These are phyloP conservation scores for Tilletia caries DNA, from an alignment of 1,284 basidiomycete species.

Conservation along the genomic window DNA sequence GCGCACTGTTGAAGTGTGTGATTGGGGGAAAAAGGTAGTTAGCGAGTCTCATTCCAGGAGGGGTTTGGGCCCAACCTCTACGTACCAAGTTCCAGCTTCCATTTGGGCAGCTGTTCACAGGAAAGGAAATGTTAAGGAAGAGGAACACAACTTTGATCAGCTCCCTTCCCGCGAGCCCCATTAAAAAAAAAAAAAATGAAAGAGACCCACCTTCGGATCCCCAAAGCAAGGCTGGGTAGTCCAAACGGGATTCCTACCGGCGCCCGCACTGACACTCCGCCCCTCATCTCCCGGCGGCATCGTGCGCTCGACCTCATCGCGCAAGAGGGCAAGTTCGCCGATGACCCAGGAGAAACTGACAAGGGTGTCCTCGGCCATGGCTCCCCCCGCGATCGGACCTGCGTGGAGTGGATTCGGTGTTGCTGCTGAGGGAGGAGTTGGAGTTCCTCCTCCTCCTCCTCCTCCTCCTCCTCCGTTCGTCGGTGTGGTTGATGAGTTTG, in stretches of 20 bases:
- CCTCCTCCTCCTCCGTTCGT: too few species aligned
- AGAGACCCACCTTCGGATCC: constrained; percentile 25
- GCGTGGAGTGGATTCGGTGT: not conserved
- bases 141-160: too few species aligned
- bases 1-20: too few species aligned
- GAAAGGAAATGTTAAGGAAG: too few species aligned
- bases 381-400: not conserved
- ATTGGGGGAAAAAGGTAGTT: too few species aligned
- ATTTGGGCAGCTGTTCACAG: constrained; percentile 22
- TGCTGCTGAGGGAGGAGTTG: too few species aligned
- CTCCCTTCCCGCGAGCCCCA: too few species aligned
- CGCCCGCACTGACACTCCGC: constrained; percentile 43
- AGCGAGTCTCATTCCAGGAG: too few species aligned
- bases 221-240: constrained; percentile 47
- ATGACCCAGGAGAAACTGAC: constrained; percentile 46
- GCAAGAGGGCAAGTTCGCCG: constrained; percentile 33
- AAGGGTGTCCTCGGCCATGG: constrained; percentile 30
- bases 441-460: too few species aligned
- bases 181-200: too few species aligned
- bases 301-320: constrained; percentile 39
- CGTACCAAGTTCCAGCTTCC: constrained; percentile 45
- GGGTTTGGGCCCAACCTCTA: too few species aligned
- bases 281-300: constrained; percentile 19
- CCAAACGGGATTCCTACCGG: constrained; percentile 45
- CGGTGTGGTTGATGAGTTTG: too few species aligned